phyloP scores from a whole-genome alignment of 495 filamentous ascomycete genomes.

The Aspergillus wentii region DNA sequence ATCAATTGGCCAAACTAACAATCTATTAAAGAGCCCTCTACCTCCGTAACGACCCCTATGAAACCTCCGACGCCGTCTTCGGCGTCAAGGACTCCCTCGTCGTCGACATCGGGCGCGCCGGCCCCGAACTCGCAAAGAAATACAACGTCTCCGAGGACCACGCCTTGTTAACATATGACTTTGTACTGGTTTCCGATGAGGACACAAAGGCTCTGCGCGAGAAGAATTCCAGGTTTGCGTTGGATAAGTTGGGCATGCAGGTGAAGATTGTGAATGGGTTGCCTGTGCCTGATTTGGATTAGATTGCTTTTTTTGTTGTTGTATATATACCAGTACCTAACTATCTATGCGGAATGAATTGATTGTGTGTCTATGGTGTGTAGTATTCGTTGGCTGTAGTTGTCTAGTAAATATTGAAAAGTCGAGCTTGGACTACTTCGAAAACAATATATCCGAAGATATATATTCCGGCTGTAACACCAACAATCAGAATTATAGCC shows the following conservation, averaged over 20 bases:
- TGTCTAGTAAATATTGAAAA: too few relatives aligned
- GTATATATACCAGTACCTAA: background rate
- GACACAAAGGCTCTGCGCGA: conserved; percentile 65
- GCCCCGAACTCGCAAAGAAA: conserved; percentile 52
- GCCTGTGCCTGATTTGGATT: conserved; percentile 75
- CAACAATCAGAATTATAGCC: too few relatives aligned
- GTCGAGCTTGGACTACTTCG: too few relatives aligned
- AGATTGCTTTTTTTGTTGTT: conserved; percentile 6
- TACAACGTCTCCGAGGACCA: conserved; percentile 51
- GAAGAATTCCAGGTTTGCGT: conserved; percentile 65
- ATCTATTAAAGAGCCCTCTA: conserved; percentile 61
- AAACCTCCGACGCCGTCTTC: conserved; percentile 88
- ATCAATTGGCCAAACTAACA: background rate
- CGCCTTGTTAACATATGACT: conserved; percentile 59
- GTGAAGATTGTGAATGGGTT: conserved; percentile 78
- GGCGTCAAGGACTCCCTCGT: conserved; percentile 84
- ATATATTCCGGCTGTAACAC: too few relatives aligned
- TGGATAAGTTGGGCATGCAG: conserved; percentile 65
- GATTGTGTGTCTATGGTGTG: too few relatives aligned
- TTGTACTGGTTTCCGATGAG: conserved; percentile 69
- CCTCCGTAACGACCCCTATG: conserved; percentile 78
- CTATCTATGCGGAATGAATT: too few relatives aligned
- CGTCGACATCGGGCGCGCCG: conserved; percentile 63
- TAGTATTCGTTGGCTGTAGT: too few relatives aligned
- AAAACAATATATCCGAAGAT: too few relatives aligned